phyloP scores from a whole-genome alignment of 176 grass and related monocot species.

The Carex parvula region DNA sequence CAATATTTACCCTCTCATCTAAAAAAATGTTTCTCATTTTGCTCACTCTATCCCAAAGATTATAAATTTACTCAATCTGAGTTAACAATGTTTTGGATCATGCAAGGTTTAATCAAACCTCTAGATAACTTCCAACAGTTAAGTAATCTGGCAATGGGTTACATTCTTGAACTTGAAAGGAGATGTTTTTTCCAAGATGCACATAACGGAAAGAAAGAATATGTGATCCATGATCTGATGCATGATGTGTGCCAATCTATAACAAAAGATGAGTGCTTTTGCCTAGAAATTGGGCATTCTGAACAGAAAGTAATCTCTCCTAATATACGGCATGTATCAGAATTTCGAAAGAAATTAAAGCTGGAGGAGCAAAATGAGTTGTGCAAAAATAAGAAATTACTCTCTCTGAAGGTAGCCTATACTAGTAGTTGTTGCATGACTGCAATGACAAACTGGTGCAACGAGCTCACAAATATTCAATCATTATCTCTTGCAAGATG shows the following conservation, averaged over 20 bases:
- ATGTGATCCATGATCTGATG: too few relatives aligned
- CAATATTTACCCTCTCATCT: slow-evolving; percentile 35
- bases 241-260: too few relatives aligned
- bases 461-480: not conserved
- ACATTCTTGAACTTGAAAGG: not conserved
- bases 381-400: not conserved
- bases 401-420: not conserved
- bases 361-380: not conserved
- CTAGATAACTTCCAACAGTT: not conserved
- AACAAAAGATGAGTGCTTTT: not conserved
- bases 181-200: not conserved
- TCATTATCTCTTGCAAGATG: not conserved
- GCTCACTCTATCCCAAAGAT: slow-evolving; percentile 39
- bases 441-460: not conserved
- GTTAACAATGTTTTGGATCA: not conserved
- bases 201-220: not conserved
- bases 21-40: slow-evolving; percentile 40
- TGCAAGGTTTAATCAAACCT: not conserved
- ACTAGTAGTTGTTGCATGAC: not conserved
- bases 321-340: not conserved
- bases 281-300: not conserved
- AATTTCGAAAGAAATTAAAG: not conserved
- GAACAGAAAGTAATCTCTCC: not conserved
- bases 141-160: not conserved
- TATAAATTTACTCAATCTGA: not conserved